Conservation (phyloP, 2,329 filamentous ascomycete genomes). For the Trichoderma brevicompactum region DNA sequence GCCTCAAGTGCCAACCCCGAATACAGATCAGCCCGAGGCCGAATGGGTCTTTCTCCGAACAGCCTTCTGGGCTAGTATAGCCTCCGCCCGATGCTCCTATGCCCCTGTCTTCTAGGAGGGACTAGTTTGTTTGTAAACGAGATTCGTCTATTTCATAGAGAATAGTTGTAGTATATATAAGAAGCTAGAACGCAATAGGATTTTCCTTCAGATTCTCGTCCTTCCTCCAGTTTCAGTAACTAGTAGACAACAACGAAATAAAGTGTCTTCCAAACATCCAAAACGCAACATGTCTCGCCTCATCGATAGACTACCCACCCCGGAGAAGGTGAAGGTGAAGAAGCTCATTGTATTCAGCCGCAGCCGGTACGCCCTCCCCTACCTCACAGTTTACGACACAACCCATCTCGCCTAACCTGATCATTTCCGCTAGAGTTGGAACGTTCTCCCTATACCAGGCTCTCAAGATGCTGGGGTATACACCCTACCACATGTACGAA, state of each 20-base stretch:
- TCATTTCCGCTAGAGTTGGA: conserved; percentile 37
- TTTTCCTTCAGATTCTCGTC: not conserved
- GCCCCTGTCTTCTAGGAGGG: not conserved
- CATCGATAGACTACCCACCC: conserved; percentile 43
- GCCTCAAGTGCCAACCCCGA: not conserved
- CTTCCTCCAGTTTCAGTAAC: not conserved
- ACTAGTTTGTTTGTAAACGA: no score
- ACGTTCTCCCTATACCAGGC: conserved; percentile 44
- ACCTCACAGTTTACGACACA: not conserved
- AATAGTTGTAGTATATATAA: no score
- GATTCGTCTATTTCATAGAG: no score
- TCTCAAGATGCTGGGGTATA: conserved; percentile 43
- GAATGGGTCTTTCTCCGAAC: not conserved
- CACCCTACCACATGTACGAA: conserved; percentile 45
- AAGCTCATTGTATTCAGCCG: conserved; percentile 46
- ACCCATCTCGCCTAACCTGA: not conserved
- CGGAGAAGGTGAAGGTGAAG: conserved; percentile 39
- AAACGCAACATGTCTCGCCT: conserved; percentile 40
- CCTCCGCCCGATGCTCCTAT: not conserved
- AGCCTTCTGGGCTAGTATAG: not conserved
- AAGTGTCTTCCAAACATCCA: not conserved
- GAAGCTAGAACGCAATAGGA: no score
- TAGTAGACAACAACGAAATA: not conserved
- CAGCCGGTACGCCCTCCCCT: conserved; percentile 39
- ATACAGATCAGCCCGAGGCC: not conserved